Conservation (phyloP, 1,284 basidiomycete species). For the Cutaneotrichosporon sp. region DNA sequence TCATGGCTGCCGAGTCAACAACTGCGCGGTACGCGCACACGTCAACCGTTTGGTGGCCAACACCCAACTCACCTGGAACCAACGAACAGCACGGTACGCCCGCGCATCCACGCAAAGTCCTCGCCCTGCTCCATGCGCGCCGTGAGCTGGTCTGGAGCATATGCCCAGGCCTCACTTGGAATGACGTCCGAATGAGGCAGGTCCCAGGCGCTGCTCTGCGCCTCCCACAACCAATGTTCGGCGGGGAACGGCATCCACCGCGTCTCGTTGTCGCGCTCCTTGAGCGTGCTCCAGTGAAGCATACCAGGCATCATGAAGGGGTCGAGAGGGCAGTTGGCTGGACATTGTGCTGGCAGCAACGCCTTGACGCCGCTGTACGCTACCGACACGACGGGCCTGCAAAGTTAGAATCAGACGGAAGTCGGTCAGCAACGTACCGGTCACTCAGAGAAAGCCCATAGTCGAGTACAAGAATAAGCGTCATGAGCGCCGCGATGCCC, state of each 20-base stretch:
- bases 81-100: constrained; percentile 16
- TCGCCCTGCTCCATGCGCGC: constrained; percentile 13
- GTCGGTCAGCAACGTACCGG: too few relatives aligned
- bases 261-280: constrained; percentile 16
- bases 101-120: constrained; percentile 15
- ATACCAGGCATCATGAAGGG: constrained; percentile 23
- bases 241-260: constrained; percentile 23
- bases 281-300: constrained; percentile 16
- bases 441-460: too few relatives aligned
- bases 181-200: constrained; percentile 7
- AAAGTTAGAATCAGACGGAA: too few relatives aligned
- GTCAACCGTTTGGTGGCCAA: too few relatives aligned
- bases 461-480: too few relatives aligned
- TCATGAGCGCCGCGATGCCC: too few relatives aligned
- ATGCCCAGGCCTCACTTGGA: constrained; percentile 7
- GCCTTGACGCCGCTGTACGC: neutral
- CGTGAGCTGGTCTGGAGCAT: constrained; percentile 12
- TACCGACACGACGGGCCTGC: too few relatives aligned
- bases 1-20: too few relatives aligned
- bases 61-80: constrained; percentile 7
- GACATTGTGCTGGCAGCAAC: neutral
- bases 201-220: constrained; percentile 5
- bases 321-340: constrained; percentile 9
- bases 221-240: neutral
- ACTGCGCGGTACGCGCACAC: too few relatives aligned